phyloP scores from a whole-genome alignment of 257 asterid species.

The Solanum phureja region DNA sequence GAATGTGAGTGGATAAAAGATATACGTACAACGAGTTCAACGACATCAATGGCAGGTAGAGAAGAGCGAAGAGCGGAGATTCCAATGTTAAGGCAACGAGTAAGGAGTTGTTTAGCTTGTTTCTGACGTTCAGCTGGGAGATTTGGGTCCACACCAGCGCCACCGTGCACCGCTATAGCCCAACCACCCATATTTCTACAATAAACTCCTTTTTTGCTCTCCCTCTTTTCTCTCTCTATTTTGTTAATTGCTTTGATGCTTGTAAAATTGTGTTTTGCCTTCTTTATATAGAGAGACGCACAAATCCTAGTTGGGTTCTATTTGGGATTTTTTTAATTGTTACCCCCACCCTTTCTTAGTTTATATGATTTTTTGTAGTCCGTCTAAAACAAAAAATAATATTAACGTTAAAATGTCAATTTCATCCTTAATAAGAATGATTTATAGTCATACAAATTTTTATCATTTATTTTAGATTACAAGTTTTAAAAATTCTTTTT shows the following conservation, averaged over 20 bases:
- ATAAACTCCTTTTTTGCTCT: not conserved
- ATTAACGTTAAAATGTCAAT: no score
- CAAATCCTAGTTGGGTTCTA: not conserved
- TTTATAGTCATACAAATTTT: no score
- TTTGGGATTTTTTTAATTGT: no score
- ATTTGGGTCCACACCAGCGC: slow-evolving; percentile 98
- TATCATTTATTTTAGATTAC: no score
- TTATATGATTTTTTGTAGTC: no score
- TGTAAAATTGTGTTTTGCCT: not conserved
- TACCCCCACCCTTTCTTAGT: not conserved
- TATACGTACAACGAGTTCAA: slow-evolving; percentile 71
- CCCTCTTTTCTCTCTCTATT: not conserved
- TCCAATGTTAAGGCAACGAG: slow-evolving; percentile 81
- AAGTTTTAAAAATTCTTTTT: no score
- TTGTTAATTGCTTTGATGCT: not conserved
- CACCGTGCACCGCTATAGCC: slow-evolving; percentile 99
- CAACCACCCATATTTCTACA: slow-evolving; percentile 63
- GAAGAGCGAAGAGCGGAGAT: slow-evolving; percentile 72
- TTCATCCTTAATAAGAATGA: no score
- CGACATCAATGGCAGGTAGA: slow-evolving; percentile 75
- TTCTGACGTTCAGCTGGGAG: slow-evolving; percentile 81
- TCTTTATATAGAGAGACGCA: not conserved
- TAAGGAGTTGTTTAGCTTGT: slow-evolving; percentile 67
- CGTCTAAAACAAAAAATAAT: no score
- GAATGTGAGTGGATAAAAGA: not conserved